These are phyloP conservation scores for Rutstroemia sp. DNA, from an alignment of 2,329 filamentous ascomycete genomes.

Conservation along the genomic window DNA sequence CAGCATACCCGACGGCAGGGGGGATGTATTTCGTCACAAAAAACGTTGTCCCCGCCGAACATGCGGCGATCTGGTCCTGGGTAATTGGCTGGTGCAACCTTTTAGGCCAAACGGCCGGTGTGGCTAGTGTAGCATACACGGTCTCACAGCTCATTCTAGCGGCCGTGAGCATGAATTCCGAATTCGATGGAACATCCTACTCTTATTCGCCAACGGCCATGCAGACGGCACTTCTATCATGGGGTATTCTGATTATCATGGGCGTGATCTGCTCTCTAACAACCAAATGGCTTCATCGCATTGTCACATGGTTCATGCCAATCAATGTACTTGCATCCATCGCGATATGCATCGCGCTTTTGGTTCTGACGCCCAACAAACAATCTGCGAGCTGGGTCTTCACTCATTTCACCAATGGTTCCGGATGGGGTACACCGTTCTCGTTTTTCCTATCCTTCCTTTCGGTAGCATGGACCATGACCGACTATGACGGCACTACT, in stretches of 20 bases:
- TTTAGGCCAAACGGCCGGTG: constrained; percentile 55
- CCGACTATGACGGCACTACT: constrained; percentile 59
- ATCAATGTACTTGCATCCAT: constrained; percentile 56
- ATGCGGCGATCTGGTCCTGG: constrained; percentile 58
- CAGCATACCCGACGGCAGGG: constrained; percentile 58
- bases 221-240: constrained; percentile 51
- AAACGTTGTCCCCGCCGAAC: constrained; percentile 52
- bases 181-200: constrained; percentile 39
- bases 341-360: constrained; percentile 49
- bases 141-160: constrained; percentile 59
- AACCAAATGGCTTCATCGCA: constrained; percentile 50
- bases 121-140: constrained; percentile 55
- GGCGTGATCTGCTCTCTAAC: constrained; percentile 55
- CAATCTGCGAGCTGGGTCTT: constrained; percentile 54
- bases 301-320: constrained; percentile 58
- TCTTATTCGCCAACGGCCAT: constrained; percentile 48
- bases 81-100: constrained; percentile 63
- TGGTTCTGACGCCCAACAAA: constrained; percentile 52
- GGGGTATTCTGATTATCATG: constrained; percentile 45
- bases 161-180: constrained; percentile 53
- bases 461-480: constrained; percentile 58
- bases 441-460: constrained; percentile 53
- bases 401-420: constrained; percentile 51
- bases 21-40: constrained; percentile 65
- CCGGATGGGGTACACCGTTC: constrained; percentile 52